Percentiles rank a stretch among this genome's conserved stretches.
These are phyloP conservation scores for Lactarius indigo DNA, from an alignment of 768 basidiomycete genomes.

Conservation along the genomic window DNA sequence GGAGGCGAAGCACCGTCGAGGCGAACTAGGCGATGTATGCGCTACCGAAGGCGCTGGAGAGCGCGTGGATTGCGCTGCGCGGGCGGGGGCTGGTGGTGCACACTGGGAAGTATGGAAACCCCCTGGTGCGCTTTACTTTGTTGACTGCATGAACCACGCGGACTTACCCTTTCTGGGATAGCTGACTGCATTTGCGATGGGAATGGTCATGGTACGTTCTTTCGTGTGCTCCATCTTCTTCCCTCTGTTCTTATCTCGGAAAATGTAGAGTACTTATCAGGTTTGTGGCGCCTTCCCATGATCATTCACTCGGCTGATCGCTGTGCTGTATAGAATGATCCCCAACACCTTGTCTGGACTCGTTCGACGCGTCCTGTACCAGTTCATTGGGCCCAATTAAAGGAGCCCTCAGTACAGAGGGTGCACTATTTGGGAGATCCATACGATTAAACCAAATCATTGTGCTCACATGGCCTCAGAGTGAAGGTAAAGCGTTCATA, in stretches of 20 bases:
- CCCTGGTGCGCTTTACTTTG: slow-evolving; percentile 38
- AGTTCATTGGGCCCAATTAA: slow-evolving; percentile 85
- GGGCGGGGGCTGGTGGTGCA: slow-evolving; percentile 72
- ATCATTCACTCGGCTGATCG: background rate
- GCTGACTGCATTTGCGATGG: slow-evolving; percentile 77
- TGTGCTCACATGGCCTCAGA: background rate
- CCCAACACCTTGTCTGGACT: slow-evolving; percentile 81
- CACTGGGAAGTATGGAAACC: slow-evolving; percentile 67
- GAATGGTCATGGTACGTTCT: slow-evolving; percentile 80
- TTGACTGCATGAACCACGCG: slow-evolving; percentile 11
- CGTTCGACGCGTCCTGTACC: slow-evolving; percentile 77
- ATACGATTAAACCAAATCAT: background rate
- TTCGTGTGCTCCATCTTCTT: background rate
- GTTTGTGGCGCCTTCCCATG: slow-evolving; percentile 28
- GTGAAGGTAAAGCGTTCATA: background rate
- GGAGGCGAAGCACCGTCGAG: slow-evolving; percentile 84
- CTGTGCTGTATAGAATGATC: slow-evolving; percentile 49
- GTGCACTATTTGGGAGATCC: background rate
- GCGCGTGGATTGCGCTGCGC: slow-evolving; percentile 77
- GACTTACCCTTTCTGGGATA: slow-evolving; percentile 26
- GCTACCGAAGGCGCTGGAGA: slow-evolving; percentile 86
- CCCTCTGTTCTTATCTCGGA: slow-evolving; percentile 5
- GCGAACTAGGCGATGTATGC: slow-evolving; percentile 92
- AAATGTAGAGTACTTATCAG: slow-evolving; percentile 56
- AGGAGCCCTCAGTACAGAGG: background rate